Percentiles rank a stretch among this genome's conserved stretches.
Conservation (phyloP, 441 rosid genomes). For the Kokia cookei region DNA sequence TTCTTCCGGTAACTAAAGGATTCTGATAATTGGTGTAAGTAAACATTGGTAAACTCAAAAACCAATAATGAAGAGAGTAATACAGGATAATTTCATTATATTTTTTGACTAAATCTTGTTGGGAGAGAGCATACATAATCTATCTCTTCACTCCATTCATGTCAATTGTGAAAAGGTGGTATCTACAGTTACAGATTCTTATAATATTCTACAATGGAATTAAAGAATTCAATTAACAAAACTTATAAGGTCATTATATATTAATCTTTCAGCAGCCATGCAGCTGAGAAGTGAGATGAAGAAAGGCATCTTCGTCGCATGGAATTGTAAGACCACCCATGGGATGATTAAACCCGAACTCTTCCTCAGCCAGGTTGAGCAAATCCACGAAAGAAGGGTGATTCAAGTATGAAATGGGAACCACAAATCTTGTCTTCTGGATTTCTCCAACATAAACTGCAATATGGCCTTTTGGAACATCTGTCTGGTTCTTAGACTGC, state of each 20-base stretch:
- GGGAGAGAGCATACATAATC: not conserved
- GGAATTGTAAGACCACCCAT: slow-evolving; percentile 38
- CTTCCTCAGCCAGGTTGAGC: slow-evolving; percentile 27
- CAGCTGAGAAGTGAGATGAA: slow-evolving; percentile 11
- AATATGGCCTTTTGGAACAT: slow-evolving; percentile 27
- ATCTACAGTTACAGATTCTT: not conserved
- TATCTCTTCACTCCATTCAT: not conserved
- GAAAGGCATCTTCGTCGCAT: slow-evolving; percentile 25
- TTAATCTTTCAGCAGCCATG: not conserved
- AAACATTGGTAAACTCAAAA: not conserved
- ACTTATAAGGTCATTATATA: not conserved
- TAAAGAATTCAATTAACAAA: not conserved
- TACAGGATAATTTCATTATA: not conserved
- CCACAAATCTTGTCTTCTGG: slow-evolving; percentile 23
- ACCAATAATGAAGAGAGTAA: not conserved
- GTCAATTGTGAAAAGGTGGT: not conserved
- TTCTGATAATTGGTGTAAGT: not conserved
- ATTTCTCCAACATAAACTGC: slow-evolving; percentile 32
- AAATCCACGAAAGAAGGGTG: slow-evolving; percentile 33
- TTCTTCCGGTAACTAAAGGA: not conserved
- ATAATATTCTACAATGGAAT: not conserved
- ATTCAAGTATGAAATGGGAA: slow-evolving; percentile 24
- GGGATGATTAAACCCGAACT: slow-evolving; percentile 35
- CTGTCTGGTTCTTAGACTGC: slow-evolving; percentile 10
- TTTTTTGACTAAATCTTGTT: not conserved